phyloP scores from a whole-genome alignment of 306 rosid genomes.

The Ochetophila trinervis region DNA sequence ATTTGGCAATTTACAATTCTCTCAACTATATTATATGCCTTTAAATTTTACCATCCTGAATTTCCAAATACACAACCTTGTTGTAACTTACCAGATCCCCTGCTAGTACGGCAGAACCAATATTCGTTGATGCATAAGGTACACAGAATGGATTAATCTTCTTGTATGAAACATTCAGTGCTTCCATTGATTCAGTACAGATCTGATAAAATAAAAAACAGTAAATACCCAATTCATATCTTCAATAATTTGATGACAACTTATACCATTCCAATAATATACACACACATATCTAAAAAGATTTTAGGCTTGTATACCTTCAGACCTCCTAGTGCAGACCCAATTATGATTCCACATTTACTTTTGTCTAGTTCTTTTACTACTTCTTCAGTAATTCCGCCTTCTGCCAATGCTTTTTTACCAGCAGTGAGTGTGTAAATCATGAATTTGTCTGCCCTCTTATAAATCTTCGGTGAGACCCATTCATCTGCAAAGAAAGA shows the following conservation, averaged over 20 bases:
- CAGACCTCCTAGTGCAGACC: constrained; percentile 80
- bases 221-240: not conserved
- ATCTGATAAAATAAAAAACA: constrained; percentile 37
- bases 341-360: constrained; percentile 73
- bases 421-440: constrained; percentile 74
- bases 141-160: constrained; percentile 84
- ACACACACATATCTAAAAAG: too few relatives aligned
- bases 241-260: not conserved
- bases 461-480: constrained; percentile 66
- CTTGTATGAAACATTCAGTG: constrained; percentile 66
- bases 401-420: constrained; percentile 66
- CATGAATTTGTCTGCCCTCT: constrained; percentile 76
- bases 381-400: constrained; percentile 59
- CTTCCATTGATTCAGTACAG: constrained; percentile 65
- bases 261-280: too few relatives aligned
- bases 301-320: constrained; percentile 35
- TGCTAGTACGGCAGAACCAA: constrained; percentile 86
- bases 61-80: too few relatives aligned
- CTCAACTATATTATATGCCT: not conserved
- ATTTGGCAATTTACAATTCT: not conserved
- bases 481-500: constrained; percentile 64
- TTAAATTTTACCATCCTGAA: not conserved
- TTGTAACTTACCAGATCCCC: constrained; percentile 62
- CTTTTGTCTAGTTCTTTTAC: constrained; percentile 51
- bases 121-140: constrained; percentile 74